phyloP scores from a whole-genome alignment of 2,329 filamentous ascomycete species.

The Fusarium veterinarium region DNA sequence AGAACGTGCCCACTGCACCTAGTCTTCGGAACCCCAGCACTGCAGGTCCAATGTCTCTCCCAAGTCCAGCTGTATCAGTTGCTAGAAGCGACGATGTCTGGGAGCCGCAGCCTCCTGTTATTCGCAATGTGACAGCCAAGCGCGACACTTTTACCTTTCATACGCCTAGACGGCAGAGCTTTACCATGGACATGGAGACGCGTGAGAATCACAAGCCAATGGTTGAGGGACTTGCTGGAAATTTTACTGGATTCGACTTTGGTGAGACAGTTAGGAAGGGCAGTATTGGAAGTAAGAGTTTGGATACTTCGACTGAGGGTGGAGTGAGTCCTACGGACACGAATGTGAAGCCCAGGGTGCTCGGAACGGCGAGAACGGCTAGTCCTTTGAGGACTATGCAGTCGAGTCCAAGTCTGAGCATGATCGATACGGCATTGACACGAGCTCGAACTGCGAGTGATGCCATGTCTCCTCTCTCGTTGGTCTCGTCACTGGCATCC shows the following conservation, averaged over 20 bases:
- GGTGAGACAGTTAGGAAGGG: slow-evolving; percentile 47
- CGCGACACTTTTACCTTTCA: slow-evolving; percentile 63
- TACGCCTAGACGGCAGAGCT: slow-evolving; percentile 58
- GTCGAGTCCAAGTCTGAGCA: slow-evolving; percentile 38
- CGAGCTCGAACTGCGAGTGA: slow-evolving; percentile 40
- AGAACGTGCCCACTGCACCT: slow-evolving; percentile 38
- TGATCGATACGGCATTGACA: slow-evolving; percentile 33
- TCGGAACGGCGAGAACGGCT: slow-evolving; percentile 37
- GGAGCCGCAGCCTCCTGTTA: slow-evolving; percentile 55
- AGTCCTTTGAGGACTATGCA: slow-evolving; percentile 43
- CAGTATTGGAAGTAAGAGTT: slow-evolving; percentile 30
- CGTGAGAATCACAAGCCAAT: slow-evolving; percentile 35
- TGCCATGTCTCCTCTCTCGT: slow-evolving; percentile 38
- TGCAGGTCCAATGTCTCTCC: slow-evolving; percentile 50
- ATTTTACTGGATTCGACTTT: slow-evolving; percentile 55
- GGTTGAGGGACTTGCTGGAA: slow-evolving; percentile 52
- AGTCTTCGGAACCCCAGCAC: slow-evolving; percentile 45
- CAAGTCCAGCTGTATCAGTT: slow-evolving; percentile 57
- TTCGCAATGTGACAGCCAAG: slow-evolving; percentile 61
- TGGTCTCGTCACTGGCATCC: slow-evolving; percentile 27
- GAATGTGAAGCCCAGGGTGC: slow-evolving; percentile 21
- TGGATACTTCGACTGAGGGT: slow-evolving; percentile 30
- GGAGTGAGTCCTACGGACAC: slow-evolving; percentile 36
- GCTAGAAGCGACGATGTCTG: slow-evolving; percentile 55
- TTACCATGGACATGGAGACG: slow-evolving; percentile 60